Percentiles rank a stretch among this genome's conserved stretches.
Conservation (phyloP, 2,329 filamentous ascomycete species). For the Colletotrichum lupini region DNA sequence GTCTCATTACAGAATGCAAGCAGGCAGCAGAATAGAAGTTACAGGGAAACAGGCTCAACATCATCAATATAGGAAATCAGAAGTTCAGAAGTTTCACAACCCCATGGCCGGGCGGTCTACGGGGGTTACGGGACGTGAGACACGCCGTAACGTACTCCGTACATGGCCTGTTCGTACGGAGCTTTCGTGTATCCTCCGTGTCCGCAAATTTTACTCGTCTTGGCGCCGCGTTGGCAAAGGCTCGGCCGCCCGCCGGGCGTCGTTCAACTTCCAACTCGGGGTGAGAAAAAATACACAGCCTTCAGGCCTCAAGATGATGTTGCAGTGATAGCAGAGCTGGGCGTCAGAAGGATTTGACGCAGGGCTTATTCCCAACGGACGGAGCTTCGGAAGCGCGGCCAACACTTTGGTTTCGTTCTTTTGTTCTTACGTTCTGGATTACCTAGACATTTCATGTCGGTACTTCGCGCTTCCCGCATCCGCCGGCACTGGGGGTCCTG, state of each 20-base stretch:
- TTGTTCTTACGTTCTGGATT: neutral
- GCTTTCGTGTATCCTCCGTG: neutral
- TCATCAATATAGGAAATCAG: neutral
- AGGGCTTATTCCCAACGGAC: neutral
- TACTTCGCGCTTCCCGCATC: constrained; percentile 19
- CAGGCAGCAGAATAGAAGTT: too few relatives aligned
- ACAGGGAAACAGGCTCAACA: neutral
- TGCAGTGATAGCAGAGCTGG: too few relatives aligned
- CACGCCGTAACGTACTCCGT: neutral
- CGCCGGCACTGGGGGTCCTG: neutral
- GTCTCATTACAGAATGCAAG: neutral
- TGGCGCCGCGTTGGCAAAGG: neutral
- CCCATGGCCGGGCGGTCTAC: neutral
- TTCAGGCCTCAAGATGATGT: neutral
- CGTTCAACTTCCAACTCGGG: neutral
- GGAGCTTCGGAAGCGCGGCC: constrained; percentile 11
- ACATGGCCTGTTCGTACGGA: neutral
- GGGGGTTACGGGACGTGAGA: neutral
- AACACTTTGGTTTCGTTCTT: neutral
- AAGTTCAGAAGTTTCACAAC: neutral
- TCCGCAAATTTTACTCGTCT: neutral
- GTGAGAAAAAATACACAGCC: too few relatives aligned
- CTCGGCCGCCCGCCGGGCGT: neutral
- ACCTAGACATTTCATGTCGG: neutral
- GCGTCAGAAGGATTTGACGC: neutral